phyloP scores from a whole-genome alignment of 495 filamentous ascomycete genomes.

The Lophiotrema nucula region DNA sequence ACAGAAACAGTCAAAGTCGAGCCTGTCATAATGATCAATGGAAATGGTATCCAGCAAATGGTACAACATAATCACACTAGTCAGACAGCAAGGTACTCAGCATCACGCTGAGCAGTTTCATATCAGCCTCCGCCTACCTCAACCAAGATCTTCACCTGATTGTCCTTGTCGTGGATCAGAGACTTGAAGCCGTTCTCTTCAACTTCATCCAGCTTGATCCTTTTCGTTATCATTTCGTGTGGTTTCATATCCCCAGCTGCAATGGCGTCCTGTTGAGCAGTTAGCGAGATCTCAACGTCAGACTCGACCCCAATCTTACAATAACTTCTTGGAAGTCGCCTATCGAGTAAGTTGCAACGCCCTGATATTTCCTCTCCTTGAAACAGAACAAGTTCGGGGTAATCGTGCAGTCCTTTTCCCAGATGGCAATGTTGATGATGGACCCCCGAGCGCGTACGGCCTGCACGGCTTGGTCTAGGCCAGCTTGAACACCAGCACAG shows the following conservation, averaged over 20 bases:
- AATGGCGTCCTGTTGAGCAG: conserved; percentile 44
- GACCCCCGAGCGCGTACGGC: conserved; percentile 54
- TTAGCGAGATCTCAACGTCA: background rate
- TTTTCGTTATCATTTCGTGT: conserved; percentile 59
- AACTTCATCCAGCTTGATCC: conserved; percentile 53
- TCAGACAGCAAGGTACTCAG: conserved; percentile 5
- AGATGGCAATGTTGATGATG: conserved; percentile 62
- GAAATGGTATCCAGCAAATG: too few species aligned
- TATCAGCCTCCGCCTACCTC: conserved; percentile 32
- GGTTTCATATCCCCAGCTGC: conserved; percentile 52
- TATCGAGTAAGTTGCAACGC: conserved; percentile 55
- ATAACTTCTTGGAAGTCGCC: conserved; percentile 57
- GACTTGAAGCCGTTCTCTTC: conserved; percentile 58
- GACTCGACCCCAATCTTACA: background rate
- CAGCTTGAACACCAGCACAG: conserved; percentile 55
- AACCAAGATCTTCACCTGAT: conserved; percentile 60
- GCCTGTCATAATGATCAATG: background rate
- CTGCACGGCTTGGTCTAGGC: conserved; percentile 51
- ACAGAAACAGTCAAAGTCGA: too few species aligned
- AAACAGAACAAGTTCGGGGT: conserved; percentile 55
- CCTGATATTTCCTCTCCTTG: conserved; percentile 56
- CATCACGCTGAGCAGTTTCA: background rate
- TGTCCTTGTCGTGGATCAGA: conserved; percentile 56
- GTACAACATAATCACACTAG: too few species aligned
- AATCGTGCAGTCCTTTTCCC: conserved; percentile 54